A percentile compares a stretch with the other conserved stretches of the same genome.
Evolutionary conservation across 768 basidiomycete genomes (phyloP).

Genomic region (Auricularia cornea): DNA sequence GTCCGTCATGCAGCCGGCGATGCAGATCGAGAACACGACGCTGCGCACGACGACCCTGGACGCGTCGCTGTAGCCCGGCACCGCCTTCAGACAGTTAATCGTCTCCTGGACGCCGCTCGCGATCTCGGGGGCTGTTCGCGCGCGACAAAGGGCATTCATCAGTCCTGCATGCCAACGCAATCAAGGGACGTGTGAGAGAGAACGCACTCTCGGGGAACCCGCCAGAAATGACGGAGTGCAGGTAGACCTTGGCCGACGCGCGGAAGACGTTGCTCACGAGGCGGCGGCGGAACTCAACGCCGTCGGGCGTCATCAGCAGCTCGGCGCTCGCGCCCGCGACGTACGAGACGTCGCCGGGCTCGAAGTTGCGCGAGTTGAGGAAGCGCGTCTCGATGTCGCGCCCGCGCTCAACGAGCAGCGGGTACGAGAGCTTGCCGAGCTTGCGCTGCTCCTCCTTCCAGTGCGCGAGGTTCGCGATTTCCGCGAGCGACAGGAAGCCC

Average conservation of each 20-base stretch:
- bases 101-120: conserved; percentile 43
- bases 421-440: conserved; percentile 46
- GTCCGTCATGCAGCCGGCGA: conserved; percentile 63
- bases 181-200: too few species aligned
- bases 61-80: conserved; percentile 26
- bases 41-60: conserved; percentile 57
- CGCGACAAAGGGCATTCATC: not conserved
- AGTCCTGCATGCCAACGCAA: too few species aligned
- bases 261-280: conserved; percentile 51
- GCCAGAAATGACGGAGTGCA: conserved; percentile 70
- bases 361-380: conserved; percentile 28
- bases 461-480: conserved; percentile 52
- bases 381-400: conserved; percentile 38
- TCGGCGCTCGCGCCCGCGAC: not conserved
- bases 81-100: conserved; percentile 36
- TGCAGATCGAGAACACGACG: conserved; percentile 48
- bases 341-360: conserved; percentile 5
- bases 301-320: not conserved
- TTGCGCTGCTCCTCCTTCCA: conserved; percentile 49
- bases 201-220: conserved; percentile 40
- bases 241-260: conserved; percentile 62
- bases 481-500: conserved; percentile 70
- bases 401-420: conserved; percentile 49
- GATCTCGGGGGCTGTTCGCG: conserved; percentile 47
- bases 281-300: conserved; percentile 23